A percentile compares a stretch with the other conserved stretches of the same genome.
Evolutionary conservation across 495 filamentous ascomycete species (phyloP).

Genomic region (Aspergillus carlsbadensis): DNA sequence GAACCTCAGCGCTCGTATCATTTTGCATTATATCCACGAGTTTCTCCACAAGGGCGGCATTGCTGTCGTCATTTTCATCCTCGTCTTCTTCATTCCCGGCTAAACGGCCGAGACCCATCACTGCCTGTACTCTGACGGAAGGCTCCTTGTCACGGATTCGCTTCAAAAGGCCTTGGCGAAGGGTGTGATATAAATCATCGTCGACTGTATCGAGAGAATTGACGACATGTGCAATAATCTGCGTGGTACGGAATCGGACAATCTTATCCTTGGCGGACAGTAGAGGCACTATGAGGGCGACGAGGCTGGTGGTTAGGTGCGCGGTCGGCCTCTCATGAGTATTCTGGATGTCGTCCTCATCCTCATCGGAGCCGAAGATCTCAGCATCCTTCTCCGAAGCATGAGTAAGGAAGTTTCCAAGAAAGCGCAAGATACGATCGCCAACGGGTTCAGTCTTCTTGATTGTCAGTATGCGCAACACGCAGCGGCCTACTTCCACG

Average conservation of each 20-base stretch:
- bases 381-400: constrained; percentile 73
- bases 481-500: constrained; percentile 75
- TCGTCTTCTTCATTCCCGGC: constrained; percentile 77
- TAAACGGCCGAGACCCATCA: constrained; percentile 79
- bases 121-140: constrained; percentile 90
- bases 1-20: constrained; percentile 89
- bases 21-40: constrained; percentile 92
- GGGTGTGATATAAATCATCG: constrained; percentile 80
- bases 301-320: constrained; percentile 71
- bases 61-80: constrained; percentile 62
- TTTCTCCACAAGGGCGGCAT: constrained; percentile 66
- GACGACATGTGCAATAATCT: constrained; percentile 82
- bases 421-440: constrained; percentile 79
- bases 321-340: constrained; percentile 78
- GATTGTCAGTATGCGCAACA: constrained; percentile 76
- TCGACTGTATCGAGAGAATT: constrained; percentile 90
- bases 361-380: constrained; percentile 40
- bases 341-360: constrained; percentile 42
- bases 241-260: constrained; percentile 85
- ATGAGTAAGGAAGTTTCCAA: constrained; percentile 79
- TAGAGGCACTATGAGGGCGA: constrained; percentile 66
- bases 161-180: constrained; percentile 73
- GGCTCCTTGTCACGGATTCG: constrained; percentile 91
- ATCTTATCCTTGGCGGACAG: constrained; percentile 84
- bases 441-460: constrained; percentile 92